These are phyloP conservation scores for Colletotrichum cuscutae DNA, from an alignment of 2,329 filamentous ascomycete genomes.

Conservation along the genomic window DNA sequence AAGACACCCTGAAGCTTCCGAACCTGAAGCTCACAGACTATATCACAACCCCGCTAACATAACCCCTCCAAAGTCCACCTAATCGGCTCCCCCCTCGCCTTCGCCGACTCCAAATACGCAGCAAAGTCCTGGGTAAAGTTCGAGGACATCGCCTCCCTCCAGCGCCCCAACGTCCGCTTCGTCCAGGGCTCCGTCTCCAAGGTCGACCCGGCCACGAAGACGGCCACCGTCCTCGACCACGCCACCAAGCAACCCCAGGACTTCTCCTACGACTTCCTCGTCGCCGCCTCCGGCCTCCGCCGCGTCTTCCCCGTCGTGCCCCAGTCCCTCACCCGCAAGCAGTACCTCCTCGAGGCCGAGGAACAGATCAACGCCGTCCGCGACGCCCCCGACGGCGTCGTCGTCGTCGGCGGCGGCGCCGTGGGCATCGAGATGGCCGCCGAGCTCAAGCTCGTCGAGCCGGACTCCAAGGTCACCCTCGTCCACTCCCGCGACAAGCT, in stretches of 20 bases:
- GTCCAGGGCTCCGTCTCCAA: constrained; percentile 72
- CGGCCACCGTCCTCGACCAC: constrained; percentile 64
- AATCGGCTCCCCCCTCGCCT: constrained; percentile 79
- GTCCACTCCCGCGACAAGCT: constrained; percentile 78
- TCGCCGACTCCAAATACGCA: constrained; percentile 72
- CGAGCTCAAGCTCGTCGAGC: constrained; percentile 77
- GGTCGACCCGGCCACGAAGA: constrained; percentile 69
- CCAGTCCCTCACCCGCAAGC: constrained; percentile 68
- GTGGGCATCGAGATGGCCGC: constrained; percentile 86
- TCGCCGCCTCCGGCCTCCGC: constrained; percentile 76
- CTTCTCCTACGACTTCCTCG: constrained; percentile 77
- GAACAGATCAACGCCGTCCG: constrained; percentile 67
- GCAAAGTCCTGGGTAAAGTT: constrained; percentile 78
- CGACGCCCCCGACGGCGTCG: constrained; percentile 66
- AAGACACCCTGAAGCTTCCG: constrained; percentile 44
- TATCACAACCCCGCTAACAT: constrained; percentile 20
- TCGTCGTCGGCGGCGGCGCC: constrained; percentile 81
- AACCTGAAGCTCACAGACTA: background rate
- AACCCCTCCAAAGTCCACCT: constrained; percentile 68
- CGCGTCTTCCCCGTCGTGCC: constrained; percentile 80
- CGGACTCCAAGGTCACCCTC: constrained; percentile 74
- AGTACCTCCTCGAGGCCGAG: constrained; percentile 71
- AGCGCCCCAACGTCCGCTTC: constrained; percentile 69
- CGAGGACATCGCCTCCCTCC: constrained; percentile 73
- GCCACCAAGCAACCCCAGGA: constrained; percentile 54